Percentiles rank a stretch among this genome's conserved stretches.
These are phyloP conservation scores for Penicillium frequentans DNA, from an alignment of 2,329 filamentous ascomycete species.

Conservation along the genomic window DNA sequence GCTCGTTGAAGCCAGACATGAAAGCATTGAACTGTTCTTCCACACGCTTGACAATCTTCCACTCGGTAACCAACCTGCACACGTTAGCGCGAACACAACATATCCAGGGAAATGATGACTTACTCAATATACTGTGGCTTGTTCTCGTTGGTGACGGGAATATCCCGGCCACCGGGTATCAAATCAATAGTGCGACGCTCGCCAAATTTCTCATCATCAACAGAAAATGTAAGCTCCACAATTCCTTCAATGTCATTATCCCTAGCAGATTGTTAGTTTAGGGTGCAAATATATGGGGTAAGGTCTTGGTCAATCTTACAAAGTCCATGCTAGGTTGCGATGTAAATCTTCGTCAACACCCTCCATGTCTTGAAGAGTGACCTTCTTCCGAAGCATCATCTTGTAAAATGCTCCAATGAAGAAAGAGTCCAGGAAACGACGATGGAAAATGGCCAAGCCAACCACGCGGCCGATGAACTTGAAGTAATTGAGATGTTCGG, in stretches of 20 bases:
- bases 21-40: slow-evolving; percentile 98
- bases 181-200: slow-evolving; percentile 92
- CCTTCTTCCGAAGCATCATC: slow-evolving; percentile 95
- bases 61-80: slow-evolving; percentile 84
- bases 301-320: slow-evolving; percentile 51
- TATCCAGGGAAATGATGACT: slow-evolving; percentile 31
- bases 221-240: slow-evolving; percentile 92
- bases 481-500: slow-evolving; percentile 99
- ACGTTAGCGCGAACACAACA: neutral
- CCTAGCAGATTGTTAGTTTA: slow-evolving; percentile 31
- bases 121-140: slow-evolving; percentile 98
- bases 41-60: slow-evolving; percentile 98
- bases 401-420: slow-evolving; percentile 99
- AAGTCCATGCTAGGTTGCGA: slow-evolving; percentile 91
- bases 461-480: slow-evolving; percentile 99
- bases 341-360: slow-evolving; percentile 98
- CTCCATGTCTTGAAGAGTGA: slow-evolving; percentile 93
- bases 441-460: slow-evolving; percentile 95
- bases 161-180: slow-evolving; percentile 84
- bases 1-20: slow-evolving; percentile 94
- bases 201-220: slow-evolving; percentile 95
- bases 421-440: slow-evolving; percentile 95
- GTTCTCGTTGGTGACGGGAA: slow-evolving; percentile 97
- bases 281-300: neutral
- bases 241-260: slow-evolving; percentile 97